Base-by-base conservation (phyloP, 2,329 filamentous ascomycete species). In the Fusarium haematococcum region DNA sequence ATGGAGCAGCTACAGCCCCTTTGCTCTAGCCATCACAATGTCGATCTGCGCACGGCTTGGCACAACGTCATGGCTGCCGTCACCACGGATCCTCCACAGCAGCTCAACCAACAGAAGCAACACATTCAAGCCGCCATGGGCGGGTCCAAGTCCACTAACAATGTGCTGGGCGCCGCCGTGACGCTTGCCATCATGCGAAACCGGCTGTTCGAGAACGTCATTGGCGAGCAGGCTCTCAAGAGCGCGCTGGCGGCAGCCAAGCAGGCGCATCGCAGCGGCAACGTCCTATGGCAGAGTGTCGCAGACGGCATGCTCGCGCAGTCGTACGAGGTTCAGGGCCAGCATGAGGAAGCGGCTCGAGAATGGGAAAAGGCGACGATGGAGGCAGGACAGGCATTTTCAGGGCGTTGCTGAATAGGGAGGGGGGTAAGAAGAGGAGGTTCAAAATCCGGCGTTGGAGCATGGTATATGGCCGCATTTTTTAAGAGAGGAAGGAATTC, bases 111-210 rank as follows among this genome's bases (percentile, higher is more conserved):
- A 71, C 92, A 93, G 65, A 98, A 98, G 83, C 89, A 92, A 45
- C 91, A 93, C 78, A 92, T 98, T 63, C 91, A 94, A 70, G 87
- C 88, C 43, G 93, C 95, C 3, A 88, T 98, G 48, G 88, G 89
- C 43, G 90, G 91, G 4, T 92, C 94, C 14, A 92, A 92, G 73
- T 86, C 86, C 9, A 91, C 93, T 10, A 87, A 88, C 64, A 98
- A 98, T 80, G 90, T 90, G 33, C 93, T 97, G 74, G 92, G 95
- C 63, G 88, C 95, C n/a, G 92, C 92, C 57, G 93, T 98, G 73
- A 92, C 93, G 7, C 89, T 98, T 68, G 95, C 92, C 75, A 92
- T 97, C 74, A 97, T 98, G 93, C 93, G 93, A 62, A 91, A 89
- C 79, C 90, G 91, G 61, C 93, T 98, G 78, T 98, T 95, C 82